These are phyloP conservation scores for Acorus gramineus DNA, from an alignment of 106 monocot genomes.

Conservation along the genomic window DNA sequence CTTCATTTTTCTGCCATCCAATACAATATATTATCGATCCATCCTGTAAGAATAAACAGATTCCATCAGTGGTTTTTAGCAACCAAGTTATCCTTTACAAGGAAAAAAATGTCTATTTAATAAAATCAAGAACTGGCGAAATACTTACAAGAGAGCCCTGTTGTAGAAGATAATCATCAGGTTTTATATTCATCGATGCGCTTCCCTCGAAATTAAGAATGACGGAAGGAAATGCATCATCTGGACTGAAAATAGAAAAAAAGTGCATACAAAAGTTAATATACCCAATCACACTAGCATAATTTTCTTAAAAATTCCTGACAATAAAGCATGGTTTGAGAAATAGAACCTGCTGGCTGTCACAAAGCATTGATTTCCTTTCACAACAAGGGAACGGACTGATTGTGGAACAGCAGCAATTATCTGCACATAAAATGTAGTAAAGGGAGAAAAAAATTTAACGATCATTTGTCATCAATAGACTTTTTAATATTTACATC, in stretches of 20 bases:
- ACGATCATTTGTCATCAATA: no score
- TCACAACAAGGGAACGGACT: conserved; percentile 30
- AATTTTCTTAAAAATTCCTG: no score
- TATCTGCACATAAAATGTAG: conserved; percentile 31
- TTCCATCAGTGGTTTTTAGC: no score
- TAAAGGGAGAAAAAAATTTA: no score
- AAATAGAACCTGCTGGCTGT: conserved; percentile 50
- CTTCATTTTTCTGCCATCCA: conserved; percentile 88
- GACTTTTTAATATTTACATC: no score
- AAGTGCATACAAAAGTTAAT: no score
- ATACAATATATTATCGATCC: conserved; percentile 74
- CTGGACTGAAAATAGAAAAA: conserved; percentile 23
- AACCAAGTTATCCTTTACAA: no score
- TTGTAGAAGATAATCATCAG: conserved; percentile 83
- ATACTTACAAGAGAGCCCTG: conserved; percentile 62
- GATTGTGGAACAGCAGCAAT: conserved; percentile 36
- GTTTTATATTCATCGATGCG: conserved; percentile 58
- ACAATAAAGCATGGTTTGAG: neutral
- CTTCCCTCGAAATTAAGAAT: conserved; percentile 60
- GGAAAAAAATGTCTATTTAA: neutral
- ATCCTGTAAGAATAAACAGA: conserved; percentile 34
- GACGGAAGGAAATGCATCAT: conserved; percentile 64
- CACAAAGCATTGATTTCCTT: conserved; percentile 68
- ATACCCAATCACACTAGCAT: no score
- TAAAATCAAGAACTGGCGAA: conserved; percentile 2